phyloP scores from a whole-genome alignment of 73 alveolate genomes.

The Tetrahymena elliotti region DNA sequence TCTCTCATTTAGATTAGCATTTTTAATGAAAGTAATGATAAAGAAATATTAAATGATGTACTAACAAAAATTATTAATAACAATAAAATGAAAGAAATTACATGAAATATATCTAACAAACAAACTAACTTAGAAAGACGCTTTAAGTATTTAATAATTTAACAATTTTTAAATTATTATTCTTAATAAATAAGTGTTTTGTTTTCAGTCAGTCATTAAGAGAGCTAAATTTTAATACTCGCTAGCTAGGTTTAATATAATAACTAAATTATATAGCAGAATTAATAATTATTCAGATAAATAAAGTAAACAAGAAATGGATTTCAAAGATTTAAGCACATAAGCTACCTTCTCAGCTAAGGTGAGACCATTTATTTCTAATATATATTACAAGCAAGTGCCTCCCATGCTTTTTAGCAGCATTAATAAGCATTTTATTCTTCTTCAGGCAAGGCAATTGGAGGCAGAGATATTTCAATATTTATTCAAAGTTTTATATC shows the following conservation, averaged over 20 bases:
- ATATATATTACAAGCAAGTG: neutral
- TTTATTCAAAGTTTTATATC: neutral
- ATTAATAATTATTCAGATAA: neutral
- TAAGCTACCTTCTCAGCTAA: neutral
- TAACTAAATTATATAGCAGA: neutral
- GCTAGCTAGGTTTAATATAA: neutral
- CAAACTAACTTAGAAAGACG: neutral
- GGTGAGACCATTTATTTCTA: neutral
- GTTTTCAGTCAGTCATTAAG: neutral
- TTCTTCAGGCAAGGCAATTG: neutral
- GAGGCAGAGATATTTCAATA: neutral
- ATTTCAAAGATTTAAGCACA: neutral
- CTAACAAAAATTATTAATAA: too few relatives aligned
- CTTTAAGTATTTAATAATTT: neutral
- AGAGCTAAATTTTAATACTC: neutral
- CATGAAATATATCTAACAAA: too few relatives aligned
- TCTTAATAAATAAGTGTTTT: neutral
- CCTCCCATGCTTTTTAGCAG: neutral
- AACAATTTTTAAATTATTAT: neutral
- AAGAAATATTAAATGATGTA: too few relatives aligned
- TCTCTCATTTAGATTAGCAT: neutral
- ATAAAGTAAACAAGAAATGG: neutral
- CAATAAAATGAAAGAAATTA: too few relatives aligned
- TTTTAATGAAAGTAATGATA: neutral
- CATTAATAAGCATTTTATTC: neutral